Evolutionary conservation across 352 stramenopile genomes (phyloP), one percentile per base, ranked within the genome.

Genomic region (Pythium dissimile): DNA sequence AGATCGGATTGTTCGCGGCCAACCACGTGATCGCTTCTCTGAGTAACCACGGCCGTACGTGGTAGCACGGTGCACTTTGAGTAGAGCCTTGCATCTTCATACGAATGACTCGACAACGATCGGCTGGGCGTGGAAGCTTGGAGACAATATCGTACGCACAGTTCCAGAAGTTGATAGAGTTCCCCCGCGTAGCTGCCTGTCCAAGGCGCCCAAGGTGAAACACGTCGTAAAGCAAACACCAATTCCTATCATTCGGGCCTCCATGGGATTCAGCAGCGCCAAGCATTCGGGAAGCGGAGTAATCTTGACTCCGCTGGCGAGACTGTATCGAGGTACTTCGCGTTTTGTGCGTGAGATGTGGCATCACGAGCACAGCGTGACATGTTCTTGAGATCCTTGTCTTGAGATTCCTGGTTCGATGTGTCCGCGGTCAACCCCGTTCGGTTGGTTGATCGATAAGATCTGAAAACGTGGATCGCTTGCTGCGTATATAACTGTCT

Each of bases 101-200:
- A 13, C 27, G 52, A n/a, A 59, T 59, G 2, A 59, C 39, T 1
- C 52, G 39, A 37, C 52, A 59, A 0, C 30, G 38, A 20, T 1
- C 4, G 6, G 41, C 38, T 21, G 52, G 41, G 1, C 39, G 15
- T 7, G 41, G 52, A 0, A 59, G 9, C 8, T 59, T 50, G 2
- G 23, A 7, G 0, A 60, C 32, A 9, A 60, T 24, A 11, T 60
- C 53, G 16, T 53, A 47, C 16, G n/a, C 15, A 13, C 18, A 12
- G 23, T 60, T 60, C 53, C 53, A 60, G 42, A 60, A 60, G 32
- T 47, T 47, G 13, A 56, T 56, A 2, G 49, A 56, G 24, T 56
- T 56, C 15, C 49, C 49, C 23, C 49, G 8, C 3, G 49, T 39
- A 1, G 49, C 49, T 4, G 23, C 5, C 20, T 56, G 49, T 0